Evolutionary conservation across 1,139 yeast genomes (phyloP).

Genomic region (Scheffersomyces cryptocercus): DNA sequence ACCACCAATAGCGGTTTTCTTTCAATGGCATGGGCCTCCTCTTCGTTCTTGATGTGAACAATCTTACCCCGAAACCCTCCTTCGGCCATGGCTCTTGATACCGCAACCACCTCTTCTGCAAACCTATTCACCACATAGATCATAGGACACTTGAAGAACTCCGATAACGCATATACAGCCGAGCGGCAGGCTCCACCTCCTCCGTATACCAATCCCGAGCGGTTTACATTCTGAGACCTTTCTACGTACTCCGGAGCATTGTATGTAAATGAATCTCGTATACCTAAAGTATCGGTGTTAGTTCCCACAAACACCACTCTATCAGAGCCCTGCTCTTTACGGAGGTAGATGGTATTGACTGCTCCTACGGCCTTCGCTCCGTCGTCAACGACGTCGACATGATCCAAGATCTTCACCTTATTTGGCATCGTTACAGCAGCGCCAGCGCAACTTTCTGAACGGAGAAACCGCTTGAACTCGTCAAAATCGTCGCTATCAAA

Average conservation of each 20-base stretch:
- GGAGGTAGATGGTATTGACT: constrained; percentile 28
- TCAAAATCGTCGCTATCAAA: constrained; percentile 18
- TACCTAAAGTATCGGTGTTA: constrained; percentile 32
- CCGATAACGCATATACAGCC: constrained; percentile 27
- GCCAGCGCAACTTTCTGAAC: constrained; percentile 18
- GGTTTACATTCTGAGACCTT: constrained; percentile 2
- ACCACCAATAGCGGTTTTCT: constrained; percentile 21
- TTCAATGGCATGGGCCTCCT: constrained; percentile 16
- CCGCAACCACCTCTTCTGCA: constrained; percentile 21
- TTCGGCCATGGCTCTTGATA: constrained; percentile 15
- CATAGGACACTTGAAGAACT: constrained; percentile 21
- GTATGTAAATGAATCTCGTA: constrained; percentile 22
- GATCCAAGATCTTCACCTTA: constrained; percentile 21
- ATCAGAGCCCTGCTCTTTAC: constrained; percentile 13
- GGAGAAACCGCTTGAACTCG: constrained; percentile 14
- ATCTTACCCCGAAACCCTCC: constrained; percentile 22
- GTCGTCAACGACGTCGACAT: constrained; percentile 25
- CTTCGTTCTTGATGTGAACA: constrained; percentile 20
- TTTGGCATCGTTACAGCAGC: constrained; percentile 33
- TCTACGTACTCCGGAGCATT: constrained; percentile 12
- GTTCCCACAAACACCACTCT: constrained; percentile 21
- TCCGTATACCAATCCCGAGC: constrained; percentile 31
- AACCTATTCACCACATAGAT: constrained; percentile 28
- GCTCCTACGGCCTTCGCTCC: constrained; percentile 29
- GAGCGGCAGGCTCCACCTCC: constrained; percentile 37